A percentile compares a stretch with the other conserved stretches of the same genome.
These are phyloP conservation scores for Violaceomyces palustris DNA, from an alignment of 1,284 basidiomycete genomes.

Conservation along the genomic window DNA sequence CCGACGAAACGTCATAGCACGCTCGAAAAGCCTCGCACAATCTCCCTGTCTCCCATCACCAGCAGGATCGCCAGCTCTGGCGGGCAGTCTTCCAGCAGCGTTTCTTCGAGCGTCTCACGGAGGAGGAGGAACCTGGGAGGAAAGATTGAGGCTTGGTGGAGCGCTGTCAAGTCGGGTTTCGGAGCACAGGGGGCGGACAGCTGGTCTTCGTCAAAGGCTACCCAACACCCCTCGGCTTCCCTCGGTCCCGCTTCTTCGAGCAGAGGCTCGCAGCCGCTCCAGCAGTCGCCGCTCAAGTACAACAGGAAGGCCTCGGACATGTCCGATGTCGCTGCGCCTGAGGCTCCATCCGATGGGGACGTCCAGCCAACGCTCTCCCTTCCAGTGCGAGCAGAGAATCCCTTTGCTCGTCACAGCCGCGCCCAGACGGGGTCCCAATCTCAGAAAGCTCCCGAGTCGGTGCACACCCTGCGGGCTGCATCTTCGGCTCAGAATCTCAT, in stretches of 20 bases:
- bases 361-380: too few relatives aligned
- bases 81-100: conserved; percentile 19
- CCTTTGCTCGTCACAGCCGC: conserved; percentile 24
- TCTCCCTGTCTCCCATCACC: conserved; percentile 40
- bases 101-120: too few relatives aligned
- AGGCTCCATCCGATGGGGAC: too few relatives aligned
- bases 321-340: too few relatives aligned
- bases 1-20: conserved; percentile 20
- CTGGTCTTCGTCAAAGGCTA: too few relatives aligned
- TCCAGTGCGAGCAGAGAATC: too few relatives aligned
- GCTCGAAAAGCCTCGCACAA: conserved; percentile 21
- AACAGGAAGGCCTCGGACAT: too few relatives aligned
- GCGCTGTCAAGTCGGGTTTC: conserved; percentile 47
- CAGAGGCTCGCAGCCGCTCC: too few relatives aligned
- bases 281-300: too few relatives aligned
- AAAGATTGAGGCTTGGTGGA: conserved; percentile 50
- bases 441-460: conserved; percentile 20
- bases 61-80: conserved; percentile 21
- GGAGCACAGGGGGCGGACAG: conserved; percentile 2
- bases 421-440: conserved; percentile 20
- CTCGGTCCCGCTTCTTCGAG: too few relatives aligned
- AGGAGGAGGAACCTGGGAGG: conserved; percentile 33
- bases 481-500: conserved; percentile 34
- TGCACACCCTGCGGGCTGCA: conserved; percentile 29
- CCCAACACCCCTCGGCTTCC: too few relatives aligned